Evolutionary conservation across 345 rosid species (phyloP), one percentile per base, ranked within the genome.

Genomic region (Psidium guajava): DNA sequence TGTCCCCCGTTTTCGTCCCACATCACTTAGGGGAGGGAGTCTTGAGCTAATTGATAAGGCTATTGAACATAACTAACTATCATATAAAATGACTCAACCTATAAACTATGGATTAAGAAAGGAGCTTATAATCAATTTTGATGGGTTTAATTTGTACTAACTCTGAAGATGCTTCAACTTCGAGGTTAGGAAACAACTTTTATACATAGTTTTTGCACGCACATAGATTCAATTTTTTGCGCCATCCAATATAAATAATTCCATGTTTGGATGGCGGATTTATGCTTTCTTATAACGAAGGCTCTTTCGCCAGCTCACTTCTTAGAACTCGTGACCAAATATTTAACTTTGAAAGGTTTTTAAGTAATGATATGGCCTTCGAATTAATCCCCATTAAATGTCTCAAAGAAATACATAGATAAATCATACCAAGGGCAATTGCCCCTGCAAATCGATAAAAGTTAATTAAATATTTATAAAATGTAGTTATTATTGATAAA

Each of bases 131-230:
- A 50, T 11, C 14, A 11, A 3, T 50, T 50, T 50, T 50, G 14
- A 50, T 1, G 52, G 52, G 4, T 50, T 11, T 50, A 50, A 50
- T 11, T 50, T 50, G 3, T 50, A 11, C 11, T 50, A 11, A 11
- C 13, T 50, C 52, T 2, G 4, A 6, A 14, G 20, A 4, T 53
- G 15, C 54, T 53, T 5, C 54, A 2, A 5, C 54, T 53, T 5
- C 54, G 7, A 5, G 54, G 20, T 53, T 53, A 3, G 5, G 42
- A 15, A 61, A 28, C 13, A 28, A 28, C 42, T 61, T 3, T 3
- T 14, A 2, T 6, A 28, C 12, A 5, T 0, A 10, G 20, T 64
- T 28, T 32, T 15, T 32, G 40, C 0, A 1, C 75, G 14, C 12
- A 16, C 12, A 8, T 0, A 8, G 0, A 14, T 64, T 69, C 3